These are phyloP conservation scores for Moniliophthora roreri DNA, from an alignment of 1,284 basidiomycete genomes.

Conservation along the genomic window DNA sequence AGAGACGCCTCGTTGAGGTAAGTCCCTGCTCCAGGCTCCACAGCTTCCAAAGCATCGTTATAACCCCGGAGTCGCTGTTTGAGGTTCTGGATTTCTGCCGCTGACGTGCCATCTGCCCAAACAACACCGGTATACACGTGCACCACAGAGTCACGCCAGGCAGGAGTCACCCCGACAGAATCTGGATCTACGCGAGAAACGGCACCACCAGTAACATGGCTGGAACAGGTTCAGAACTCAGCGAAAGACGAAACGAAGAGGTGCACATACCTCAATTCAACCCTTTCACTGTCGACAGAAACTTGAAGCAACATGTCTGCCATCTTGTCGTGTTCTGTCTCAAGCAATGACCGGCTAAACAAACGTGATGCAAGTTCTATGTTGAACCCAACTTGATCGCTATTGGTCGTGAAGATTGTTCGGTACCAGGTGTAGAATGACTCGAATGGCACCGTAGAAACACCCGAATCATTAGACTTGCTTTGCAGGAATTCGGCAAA, in stretches of 20 bases:
- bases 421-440: not conserved
- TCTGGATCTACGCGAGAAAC: slow-evolving; percentile 33
- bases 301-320: not conserved
- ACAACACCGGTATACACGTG: slow-evolving; percentile 21
- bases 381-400: not conserved
- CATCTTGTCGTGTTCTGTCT: not conserved
- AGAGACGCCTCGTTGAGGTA: slow-evolving; percentile 46
- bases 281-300: no score
- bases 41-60: slow-evolving; percentile 24
- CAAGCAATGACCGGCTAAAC: not conserved
- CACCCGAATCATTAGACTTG: not conserved
- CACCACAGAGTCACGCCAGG: slow-evolving; percentile 38
- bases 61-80: slow-evolving; percentile 18
- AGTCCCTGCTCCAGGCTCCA: slow-evolving; percentile 32
- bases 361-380: not conserved
- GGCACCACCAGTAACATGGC: slow-evolving; percentile 36
- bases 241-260: not conserved
- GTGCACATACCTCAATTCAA: not conserved
- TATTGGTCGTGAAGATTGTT: not conserved
- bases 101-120: slow-evolving; percentile 33
- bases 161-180: slow-evolving; percentile 39
- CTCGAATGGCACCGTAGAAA: not conserved
- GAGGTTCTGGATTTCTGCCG: slow-evolving; percentile 22
- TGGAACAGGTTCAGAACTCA: slow-evolving; percentile 12
- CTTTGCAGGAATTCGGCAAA: not conserved